These are phyloP conservation scores for Parachaetomium inaequale DNA, from an alignment of 495 filamentous ascomycete genomes.

Conservation along the genomic window DNA sequence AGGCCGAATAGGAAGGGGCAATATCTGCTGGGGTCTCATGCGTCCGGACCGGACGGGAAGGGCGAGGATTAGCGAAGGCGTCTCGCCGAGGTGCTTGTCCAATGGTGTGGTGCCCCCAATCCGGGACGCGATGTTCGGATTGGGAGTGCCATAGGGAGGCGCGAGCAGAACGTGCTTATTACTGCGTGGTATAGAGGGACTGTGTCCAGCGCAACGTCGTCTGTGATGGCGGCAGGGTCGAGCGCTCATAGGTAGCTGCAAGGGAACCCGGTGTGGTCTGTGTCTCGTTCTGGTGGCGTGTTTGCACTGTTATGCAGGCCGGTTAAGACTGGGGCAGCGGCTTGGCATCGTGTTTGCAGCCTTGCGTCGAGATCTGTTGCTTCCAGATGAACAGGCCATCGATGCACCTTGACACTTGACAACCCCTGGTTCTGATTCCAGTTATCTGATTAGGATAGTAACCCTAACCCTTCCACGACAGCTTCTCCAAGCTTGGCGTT, in stretches of 20 bases:
- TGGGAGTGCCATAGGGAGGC: neutral
- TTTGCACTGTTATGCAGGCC: slow-evolving; percentile 4
- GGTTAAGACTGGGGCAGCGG: neutral
- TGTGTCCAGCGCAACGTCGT: no score
- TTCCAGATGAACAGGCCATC: neutral
- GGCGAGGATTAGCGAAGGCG: slow-evolving; percentile 1
- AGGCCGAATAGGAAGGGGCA: neutral
- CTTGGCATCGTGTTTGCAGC: neutral
- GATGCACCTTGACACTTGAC: no score
- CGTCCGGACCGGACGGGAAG: slow-evolving; percentile 14
- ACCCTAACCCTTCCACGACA: slow-evolving; percentile 20
- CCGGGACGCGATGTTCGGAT: neutral
- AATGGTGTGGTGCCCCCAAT: neutral
- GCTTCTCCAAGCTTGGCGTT: no score
- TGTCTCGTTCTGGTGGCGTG: neutral
- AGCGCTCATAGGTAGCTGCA: slow-evolving; percentile 5
- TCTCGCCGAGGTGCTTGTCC: slow-evolving; percentile 7
- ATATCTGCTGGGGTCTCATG: slow-evolving; percentile 10
- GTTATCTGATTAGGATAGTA: neutral
- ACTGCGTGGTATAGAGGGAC: neutral
- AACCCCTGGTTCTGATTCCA: neutral
- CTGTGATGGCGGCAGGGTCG: neutral
- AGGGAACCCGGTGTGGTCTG: slow-evolving; percentile 2
- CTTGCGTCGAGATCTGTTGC: neutral
- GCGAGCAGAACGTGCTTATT: neutral